phyloP scores from a whole-genome alignment of 441 rosid genomes.

The Croton setiger region DNA sequence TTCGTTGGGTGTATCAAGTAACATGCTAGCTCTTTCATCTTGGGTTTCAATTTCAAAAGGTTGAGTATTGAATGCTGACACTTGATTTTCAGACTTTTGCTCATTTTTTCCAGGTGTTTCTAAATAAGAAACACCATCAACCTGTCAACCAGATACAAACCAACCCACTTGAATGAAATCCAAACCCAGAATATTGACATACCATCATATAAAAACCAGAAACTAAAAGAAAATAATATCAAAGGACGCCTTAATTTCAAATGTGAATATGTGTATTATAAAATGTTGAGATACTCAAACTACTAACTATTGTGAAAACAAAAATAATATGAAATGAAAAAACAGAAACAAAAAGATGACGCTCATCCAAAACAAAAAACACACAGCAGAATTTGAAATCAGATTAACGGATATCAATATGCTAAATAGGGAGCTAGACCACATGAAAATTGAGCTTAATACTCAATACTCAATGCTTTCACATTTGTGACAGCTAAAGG shows the following conservation, averaged over 20 bases:
- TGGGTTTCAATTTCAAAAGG: slow-evolving; percentile 28
- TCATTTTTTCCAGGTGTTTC: slow-evolving; percentile 33
- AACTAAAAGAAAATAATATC: background rate
- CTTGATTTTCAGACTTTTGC: slow-evolving; percentile 31
- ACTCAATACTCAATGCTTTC: background rate
- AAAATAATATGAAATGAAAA: background rate
- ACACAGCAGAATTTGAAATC: background rate
- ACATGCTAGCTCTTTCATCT: slow-evolving; percentile 30
- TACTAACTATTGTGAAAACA: background rate
- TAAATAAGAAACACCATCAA: slow-evolving; percentile 60
- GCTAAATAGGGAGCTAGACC: background rate
- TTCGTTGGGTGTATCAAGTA: slow-evolving; percentile 31
- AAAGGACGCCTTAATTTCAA: background rate
- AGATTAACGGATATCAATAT: slow-evolving; percentile 1
- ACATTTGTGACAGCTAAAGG: background rate
- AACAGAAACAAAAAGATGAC: background rate
- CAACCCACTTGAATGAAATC: slow-evolving; percentile 18
- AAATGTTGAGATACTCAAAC: background rate
- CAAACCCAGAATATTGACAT: background rate
- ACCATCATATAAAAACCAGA: background rate
- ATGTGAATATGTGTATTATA: background rate
- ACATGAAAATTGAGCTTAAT: background rate
- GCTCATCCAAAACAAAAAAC: background rate
- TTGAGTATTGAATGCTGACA: slow-evolving; percentile 23
- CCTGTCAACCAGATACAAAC: slow-evolving; percentile 43